These are phyloP conservation scores for Microsporum ferrugineum DNA, from an alignment of 2,329 filamentous ascomycete species.

Conservation along the genomic window DNA sequence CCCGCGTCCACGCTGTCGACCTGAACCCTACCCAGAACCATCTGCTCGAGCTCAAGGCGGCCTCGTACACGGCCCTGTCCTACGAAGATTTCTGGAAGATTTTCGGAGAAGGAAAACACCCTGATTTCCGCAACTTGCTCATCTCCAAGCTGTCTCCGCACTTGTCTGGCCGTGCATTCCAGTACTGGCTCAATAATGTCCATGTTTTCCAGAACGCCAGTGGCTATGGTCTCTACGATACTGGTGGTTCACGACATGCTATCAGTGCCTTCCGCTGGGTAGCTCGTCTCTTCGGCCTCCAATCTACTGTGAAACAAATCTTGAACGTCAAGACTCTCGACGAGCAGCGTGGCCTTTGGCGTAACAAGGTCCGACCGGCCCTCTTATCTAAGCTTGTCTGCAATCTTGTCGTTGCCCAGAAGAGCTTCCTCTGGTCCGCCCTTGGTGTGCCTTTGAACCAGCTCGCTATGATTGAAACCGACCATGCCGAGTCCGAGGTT, in stretches of 20 bases:
- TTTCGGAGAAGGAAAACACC: constrained; percentile 79
- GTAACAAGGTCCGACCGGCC: constrained; percentile 56
- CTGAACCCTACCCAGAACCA: constrained; percentile 93
- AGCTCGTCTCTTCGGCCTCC: constrained; percentile 61
- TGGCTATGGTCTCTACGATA: constrained; percentile 69
- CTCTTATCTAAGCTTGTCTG: constrained; percentile 69
- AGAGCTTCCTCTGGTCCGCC: constrained; percentile 86
- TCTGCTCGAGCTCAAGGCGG: constrained; percentile 85
- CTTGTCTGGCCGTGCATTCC: constrained; percentile 85
- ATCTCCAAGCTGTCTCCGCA: constrained; percentile 75
- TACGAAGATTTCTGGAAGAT: constrained; percentile 90
- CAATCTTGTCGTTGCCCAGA: constrained; percentile 74
- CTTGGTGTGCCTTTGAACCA: constrained; percentile 86
- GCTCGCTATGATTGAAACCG: constrained; percentile 75
- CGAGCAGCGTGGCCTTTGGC: constrained; percentile 86
- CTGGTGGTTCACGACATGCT: constrained; percentile 79
- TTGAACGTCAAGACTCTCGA: constrained; percentile 67
- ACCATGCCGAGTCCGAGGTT: constrained; percentile 57
- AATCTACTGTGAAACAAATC: constrained; percentile 55
- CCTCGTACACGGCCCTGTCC: constrained; percentile 65
- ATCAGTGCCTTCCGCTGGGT: constrained; percentile 74
- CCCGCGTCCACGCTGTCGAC: constrained; percentile 84
- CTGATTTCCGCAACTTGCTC: constrained; percentile 65
- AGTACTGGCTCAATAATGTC: constrained; percentile 80
- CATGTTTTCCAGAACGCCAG: constrained; percentile 54